Percentiles rank a stretch among this genome's conserved stretches.
These are phyloP conservation scores for Starmerella ratchasimensis DNA, from an alignment of 805 yeast genomes.

Conservation along the genomic window DNA sequence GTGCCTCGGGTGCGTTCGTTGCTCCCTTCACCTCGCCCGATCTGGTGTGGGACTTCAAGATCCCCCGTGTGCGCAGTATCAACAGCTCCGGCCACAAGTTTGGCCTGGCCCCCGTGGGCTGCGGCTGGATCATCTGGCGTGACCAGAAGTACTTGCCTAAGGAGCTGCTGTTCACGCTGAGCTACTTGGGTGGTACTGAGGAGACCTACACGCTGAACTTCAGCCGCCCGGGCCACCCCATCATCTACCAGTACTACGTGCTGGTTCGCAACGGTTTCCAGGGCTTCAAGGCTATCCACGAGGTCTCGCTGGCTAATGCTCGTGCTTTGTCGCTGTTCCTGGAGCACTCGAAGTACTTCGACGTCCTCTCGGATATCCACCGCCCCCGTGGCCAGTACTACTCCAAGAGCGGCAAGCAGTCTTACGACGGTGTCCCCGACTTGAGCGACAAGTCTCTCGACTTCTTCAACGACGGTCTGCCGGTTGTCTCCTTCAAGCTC, in stretches of 20 bases:
- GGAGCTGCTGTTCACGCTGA: constrained; percentile 59
- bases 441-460: constrained; percentile 5
- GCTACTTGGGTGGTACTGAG: constrained; percentile 78
- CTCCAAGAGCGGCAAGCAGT: constrained; percentile 16
- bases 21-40: constrained; percentile 76
- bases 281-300: constrained; percentile 57
- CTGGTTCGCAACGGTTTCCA: constrained; percentile 54
- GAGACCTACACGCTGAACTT: constrained; percentile 78
- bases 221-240: constrained; percentile 87
- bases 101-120: constrained; percentile 80
- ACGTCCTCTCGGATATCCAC: constrained; percentile 66
- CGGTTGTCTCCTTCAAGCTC: constrained; percentile 78
- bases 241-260: constrained; percentile 75
- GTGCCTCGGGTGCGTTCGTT: constrained; percentile 80
- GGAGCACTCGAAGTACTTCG: constrained; percentile 53
- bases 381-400: constrained; percentile 34
- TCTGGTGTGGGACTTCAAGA: constrained; percentile 69
- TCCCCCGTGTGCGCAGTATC: constrained; percentile 66
- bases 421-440: constrained; percentile 24
- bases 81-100: constrained; percentile 89
- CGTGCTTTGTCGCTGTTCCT: constrained; percentile 46
- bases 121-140: constrained; percentile 87
- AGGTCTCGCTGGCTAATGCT: constrained; percentile 55
- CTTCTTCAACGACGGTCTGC: constrained; percentile 59
- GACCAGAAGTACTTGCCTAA: constrained; percentile 50